These are phyloP conservation scores for Suillus discolor DNA, from an alignment of 768 basidiomycete species.

Conservation along the genomic window DNA sequence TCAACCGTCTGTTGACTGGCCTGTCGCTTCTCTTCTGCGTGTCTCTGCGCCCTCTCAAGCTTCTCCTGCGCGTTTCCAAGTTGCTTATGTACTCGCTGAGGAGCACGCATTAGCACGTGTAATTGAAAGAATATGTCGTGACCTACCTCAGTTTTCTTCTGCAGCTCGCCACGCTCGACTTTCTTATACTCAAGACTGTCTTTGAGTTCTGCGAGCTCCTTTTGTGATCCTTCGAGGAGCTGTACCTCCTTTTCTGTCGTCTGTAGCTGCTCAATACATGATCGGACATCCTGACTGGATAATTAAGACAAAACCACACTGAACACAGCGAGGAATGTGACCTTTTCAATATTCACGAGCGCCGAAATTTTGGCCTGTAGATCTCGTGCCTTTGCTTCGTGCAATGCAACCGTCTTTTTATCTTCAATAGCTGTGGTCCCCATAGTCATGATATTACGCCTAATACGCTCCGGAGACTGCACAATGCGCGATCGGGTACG, in stretches of 20 bases:
- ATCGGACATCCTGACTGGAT: slow-evolving; percentile 60
- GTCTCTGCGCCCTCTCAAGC: slow-evolving; percentile 74
- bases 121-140: background rate
- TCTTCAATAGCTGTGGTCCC: slow-evolving; percentile 66
- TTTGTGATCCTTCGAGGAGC: slow-evolving; percentile 63
- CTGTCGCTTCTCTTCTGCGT: slow-evolving; percentile 77
- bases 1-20: slow-evolving; percentile 77
- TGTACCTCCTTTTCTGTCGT: slow-evolving; percentile 68
- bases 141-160: slow-evolving; percentile 66
- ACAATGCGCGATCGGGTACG: slow-evolving; percentile 78
- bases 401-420: slow-evolving; percentile 61
- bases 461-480: slow-evolving; percentile 89
- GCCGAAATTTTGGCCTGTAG: slow-evolving; percentile 74
- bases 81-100: slow-evolving; percentile 80
- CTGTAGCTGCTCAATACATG: slow-evolving; percentile 76
- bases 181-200: slow-evolving; percentile 71
- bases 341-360: slow-evolving; percentile 76
- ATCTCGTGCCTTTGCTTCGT: slow-evolving; percentile 78
- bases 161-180: slow-evolving; percentile 73
- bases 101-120: slow-evolving; percentile 6
- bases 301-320: slow-evolving; percentile 11
- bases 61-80: slow-evolving; percentile 81
- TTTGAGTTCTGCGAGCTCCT: slow-evolving; percentile 67
- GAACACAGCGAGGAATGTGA: slow-evolving; percentile 24
- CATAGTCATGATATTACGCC: slow-evolving; percentile 81